Evolutionary conservation across 345 rosid species (phyloP), one percentile per base, ranked within the genome.

Genomic region (Ailanthus altissimus): DNA sequence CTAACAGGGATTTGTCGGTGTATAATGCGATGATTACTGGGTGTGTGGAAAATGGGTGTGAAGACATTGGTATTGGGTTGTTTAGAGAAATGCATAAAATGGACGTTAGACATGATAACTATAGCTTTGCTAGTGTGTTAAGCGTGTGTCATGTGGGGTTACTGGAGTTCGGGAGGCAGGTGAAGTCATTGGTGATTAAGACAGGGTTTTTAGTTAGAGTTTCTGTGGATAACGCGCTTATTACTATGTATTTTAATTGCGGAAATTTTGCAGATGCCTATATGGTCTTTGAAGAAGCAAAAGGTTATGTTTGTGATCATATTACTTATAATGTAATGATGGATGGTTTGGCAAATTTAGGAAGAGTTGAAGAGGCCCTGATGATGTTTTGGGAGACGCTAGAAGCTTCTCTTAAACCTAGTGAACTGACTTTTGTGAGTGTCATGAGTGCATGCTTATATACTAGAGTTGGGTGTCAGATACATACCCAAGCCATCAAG

Each of bases 1-100:
- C 86, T 11, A 53, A 63, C 0, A 83, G 77, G 75, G 85, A 85
- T 53, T 86, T 84, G 70, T 83, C 89, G 0, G 75, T 87, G 21
- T 91, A 94, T 93, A 93, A 93, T 68, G 94, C 96, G 10, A 79
- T 93, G 88, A 88, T 93, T 73, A 93, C 90, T 16, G 94, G 97
- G 67, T 89, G 88, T 66, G 65, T 88, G 73, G 92, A 90, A 66
- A 83, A 75, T 69, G 89, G 90, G 50, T 75, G 66, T 62, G 82
- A 78, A 62, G 87, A 81, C 42, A 81, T 80, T 60, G 92, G 86
- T 57, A 76, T 91, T 57, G 79, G 68, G 38, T 77, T 90, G 67
- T 91, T 93, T 72, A 78, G 65, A 74, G 87, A 89, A 75, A 91
- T 91, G 97, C 87, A 84, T 62, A 61, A 62, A 70, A 42, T 80